Conservation (phyloP, 768 basidiomycete genomes). For the Lentinula raphanica region DNA sequence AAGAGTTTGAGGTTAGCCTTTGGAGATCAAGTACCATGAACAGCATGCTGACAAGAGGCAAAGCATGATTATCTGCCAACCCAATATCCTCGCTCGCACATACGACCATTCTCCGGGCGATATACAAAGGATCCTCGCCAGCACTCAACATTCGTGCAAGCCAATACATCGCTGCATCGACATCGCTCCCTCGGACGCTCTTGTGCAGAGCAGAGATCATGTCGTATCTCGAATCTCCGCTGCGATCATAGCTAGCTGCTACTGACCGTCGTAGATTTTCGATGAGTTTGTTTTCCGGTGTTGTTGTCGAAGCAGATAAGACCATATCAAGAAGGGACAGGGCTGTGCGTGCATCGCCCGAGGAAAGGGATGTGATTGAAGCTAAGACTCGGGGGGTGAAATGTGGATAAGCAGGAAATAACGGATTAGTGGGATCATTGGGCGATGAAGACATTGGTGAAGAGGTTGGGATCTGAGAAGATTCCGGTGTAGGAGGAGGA, state of each 20-base stretch:
- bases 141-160: slow-evolving; percentile 76
- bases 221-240: slow-evolving; percentile 73
- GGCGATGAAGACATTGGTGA: slow-evolving; percentile 2
- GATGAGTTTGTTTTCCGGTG: slow-evolving; percentile 47
- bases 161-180: slow-evolving; percentile 82
- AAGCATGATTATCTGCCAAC: slow-evolving; percentile 68
- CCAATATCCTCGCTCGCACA: slow-evolving; percentile 87
- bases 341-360: slow-evolving; percentile 74
- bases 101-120: slow-evolving; percentile 69
- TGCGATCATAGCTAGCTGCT: slow-evolving; percentile 65
- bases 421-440: slow-evolving; percentile 5
- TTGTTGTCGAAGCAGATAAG: slow-evolving; percentile 36
- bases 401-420: slow-evolving; percentile 22
- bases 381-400: slow-evolving; percentile 43
- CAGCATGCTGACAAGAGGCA: slow-evolving; percentile 62
- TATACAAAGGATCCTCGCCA: slow-evolving; percentile 77
- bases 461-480: slow-evolving; percentile 12
- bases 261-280: slow-evolving; percentile 56
- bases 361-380: slow-evolving; percentile 48
- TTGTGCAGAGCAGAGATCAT: slow-evolving; percentile 86
- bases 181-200: slow-evolving; percentile 71
- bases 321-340: slow-evolving; percentile 73
- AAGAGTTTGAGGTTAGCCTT: background rate
- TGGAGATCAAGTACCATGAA: background rate
- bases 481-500: background rate